phyloP scores from a whole-genome alignment of 257 asterid species.

The Solanum tarijense region DNA sequence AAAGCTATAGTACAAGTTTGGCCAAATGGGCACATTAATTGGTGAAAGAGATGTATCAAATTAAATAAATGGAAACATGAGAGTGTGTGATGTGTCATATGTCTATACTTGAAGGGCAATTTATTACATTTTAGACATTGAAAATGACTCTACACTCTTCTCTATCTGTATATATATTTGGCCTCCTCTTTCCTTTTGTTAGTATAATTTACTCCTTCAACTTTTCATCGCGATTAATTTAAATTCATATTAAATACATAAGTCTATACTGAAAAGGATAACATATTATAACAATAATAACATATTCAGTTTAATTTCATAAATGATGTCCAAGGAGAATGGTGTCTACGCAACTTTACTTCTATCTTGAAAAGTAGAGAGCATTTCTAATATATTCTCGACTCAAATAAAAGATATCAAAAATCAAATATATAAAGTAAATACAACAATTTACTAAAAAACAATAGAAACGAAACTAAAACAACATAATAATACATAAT shows the following conservation, averaged over 20 bases:
- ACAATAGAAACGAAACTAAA: not conserved
- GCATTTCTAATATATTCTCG: not conserved
- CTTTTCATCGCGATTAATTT: not conserved
- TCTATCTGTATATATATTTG: not conserved
- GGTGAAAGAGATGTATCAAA: not conserved
- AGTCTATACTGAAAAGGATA: not conserved
- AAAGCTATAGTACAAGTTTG: not conserved
- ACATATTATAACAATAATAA: too few species aligned
- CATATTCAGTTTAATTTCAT: not conserved
- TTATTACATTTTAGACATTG: not conserved
- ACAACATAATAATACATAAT: not conserved
- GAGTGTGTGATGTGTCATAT: not conserved
- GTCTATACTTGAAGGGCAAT: not conserved
- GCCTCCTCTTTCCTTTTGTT: not conserved
- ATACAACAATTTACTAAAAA: not conserved
- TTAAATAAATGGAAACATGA: not conserved
- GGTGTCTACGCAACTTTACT: fast-evolving
- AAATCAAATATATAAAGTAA: not conserved
- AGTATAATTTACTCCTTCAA: not conserved
- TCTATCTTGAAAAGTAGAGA: not conserved
- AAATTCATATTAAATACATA: not conserved
- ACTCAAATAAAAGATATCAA: not conserved
- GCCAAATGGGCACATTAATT: not conserved
- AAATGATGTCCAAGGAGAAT: not conserved
- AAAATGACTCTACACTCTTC: not conserved